Evolutionary conservation across 1,284 basidiomycete genomes (phyloP), one percentile per base, ranked within the genome.

Genomic region (Apiotrichum gracile): DNA sequence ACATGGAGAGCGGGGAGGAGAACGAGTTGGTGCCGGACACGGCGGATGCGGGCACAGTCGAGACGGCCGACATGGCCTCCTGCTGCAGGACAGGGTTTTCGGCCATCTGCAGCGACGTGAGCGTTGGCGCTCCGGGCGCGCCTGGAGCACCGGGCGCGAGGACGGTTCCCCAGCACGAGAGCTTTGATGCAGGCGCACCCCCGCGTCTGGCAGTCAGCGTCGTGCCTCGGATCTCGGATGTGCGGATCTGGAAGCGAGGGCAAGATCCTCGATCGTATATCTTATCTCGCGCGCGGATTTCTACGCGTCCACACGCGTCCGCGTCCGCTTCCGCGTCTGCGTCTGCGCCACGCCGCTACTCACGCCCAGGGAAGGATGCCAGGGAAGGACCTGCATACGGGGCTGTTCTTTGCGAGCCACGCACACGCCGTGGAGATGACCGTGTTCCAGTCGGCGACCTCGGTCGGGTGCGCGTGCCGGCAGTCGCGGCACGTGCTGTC

Each of bases 311-410:
- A n/a, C n/a, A n/a, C n/a, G n/a, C n/a, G n/a, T n/a, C n/a, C n/a
- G n/a, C n/a, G n/a, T 40, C 21, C 2, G 5, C 39, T 14, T 40
- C 39, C 16, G 39, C 22, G 8, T 10, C 17, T 9, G 6, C 22
- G 22, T 6, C 8, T 19, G 5, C 12, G 14, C 16, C 24, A 1
- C 33, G 5, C 9, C 9, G 14, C 17, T 10, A 45, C 54, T 56
- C 47, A 56, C 54, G 54, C 50, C 54, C 54, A 56, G 9, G 54
- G 54, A 8, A 52, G 46, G 26, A 56, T 44, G 19, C 54, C 54
- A n/a, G 35, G 40, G 29, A 49, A 56, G 16, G 41, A 37, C 14
- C 54, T 21, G 25, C 54, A 56, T 13, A 56, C 49, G 1, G 54
- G 54, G 13, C 31, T 50, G n/a, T 52, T 48, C 17, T 52, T 37